Evolutionary conservation across 345 rosid genomes (phyloP).

Genomic region (Clausena lansium): DNA sequence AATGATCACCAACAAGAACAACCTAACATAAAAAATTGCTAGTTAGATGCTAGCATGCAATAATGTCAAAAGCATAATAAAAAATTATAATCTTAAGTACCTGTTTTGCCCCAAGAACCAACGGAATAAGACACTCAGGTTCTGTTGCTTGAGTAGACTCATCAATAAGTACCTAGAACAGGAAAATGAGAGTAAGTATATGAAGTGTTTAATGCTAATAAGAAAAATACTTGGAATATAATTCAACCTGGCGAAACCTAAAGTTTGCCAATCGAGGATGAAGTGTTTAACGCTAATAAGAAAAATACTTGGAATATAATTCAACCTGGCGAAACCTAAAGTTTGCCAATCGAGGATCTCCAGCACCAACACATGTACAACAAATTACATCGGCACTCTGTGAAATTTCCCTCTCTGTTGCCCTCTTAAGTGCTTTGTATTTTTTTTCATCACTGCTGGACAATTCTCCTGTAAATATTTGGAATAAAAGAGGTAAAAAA

Average conservation of each 20-base stretch:
- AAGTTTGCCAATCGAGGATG: slow-evolving; percentile 91
- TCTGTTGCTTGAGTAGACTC: slow-evolving; percentile 99
- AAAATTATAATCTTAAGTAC: slow-evolving; percentile 30
- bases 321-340: slow-evolving; percentile 98
- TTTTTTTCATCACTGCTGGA: slow-evolving; percentile 99
- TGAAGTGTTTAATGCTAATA: slow-evolving; percentile 3
- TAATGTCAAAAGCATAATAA: background rate
- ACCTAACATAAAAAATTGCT: slow-evolving; percentile 44
- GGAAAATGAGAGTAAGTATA: slow-evolving; percentile 16
- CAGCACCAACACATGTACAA: slow-evolving; percentile 99
- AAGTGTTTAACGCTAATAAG: slow-evolving; percentile 2
- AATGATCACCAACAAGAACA: slow-evolving; percentile 98
- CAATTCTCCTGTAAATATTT: slow-evolving; percentile 67
- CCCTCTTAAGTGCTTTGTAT: slow-evolving; percentile 93
- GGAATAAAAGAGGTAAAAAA: background rate
- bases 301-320: background rate
- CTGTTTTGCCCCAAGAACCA: slow-evolving; percentile 99
- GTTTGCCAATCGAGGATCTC: slow-evolving; percentile 94
- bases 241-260: slow-evolving; percentile 94
- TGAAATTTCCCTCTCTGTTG: slow-evolving; percentile 94
- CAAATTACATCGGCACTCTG: slow-evolving; percentile 99
- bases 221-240: background rate
- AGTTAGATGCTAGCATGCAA: slow-evolving; percentile 7
- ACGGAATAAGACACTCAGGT: slow-evolving; percentile 98
- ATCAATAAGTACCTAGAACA: slow-evolving; percentile 88